Percentiles rank a stretch among this genome's conserved stretches.
These are phyloP conservation scores for Tilletiopsis washingtonensis DNA, from an alignment of 1,284 basidiomycete species.

Conservation along the genomic window DNA sequence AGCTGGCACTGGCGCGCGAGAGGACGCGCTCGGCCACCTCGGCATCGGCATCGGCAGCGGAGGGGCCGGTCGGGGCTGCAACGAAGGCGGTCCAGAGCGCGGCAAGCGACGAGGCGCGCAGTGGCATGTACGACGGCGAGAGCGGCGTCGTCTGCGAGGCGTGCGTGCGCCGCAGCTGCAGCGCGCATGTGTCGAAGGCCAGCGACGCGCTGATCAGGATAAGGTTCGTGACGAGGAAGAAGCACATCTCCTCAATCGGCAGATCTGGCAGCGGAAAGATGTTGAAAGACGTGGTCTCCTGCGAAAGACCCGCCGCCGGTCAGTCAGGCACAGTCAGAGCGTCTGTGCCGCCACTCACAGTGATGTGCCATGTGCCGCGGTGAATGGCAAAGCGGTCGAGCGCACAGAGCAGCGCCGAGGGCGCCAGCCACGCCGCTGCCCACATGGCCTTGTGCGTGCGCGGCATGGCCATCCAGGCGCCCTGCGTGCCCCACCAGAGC, in stretches of 20 bases:
- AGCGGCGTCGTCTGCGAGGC: conserved; percentile 6
- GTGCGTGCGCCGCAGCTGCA: neutral
- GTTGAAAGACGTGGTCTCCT: conserved; percentile 27
- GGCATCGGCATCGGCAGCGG: neutral
- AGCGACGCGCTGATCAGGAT: conserved; percentile 38
- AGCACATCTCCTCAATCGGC: conserved; percentile 40
- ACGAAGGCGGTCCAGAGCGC: conserved; percentile 29
- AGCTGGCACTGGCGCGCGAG: conserved; percentile 26
- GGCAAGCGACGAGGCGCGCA: conserved; percentile 12
- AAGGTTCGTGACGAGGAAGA: conserved; percentile 42
- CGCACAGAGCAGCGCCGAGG: conserved; percentile 27
- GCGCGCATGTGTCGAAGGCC: conserved; percentile 27
- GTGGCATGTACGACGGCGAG: conserved; percentile 27
- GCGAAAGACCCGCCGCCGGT: neutral
- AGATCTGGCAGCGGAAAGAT: conserved; percentile 36
- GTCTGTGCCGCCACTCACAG: conserved; percentile 5
- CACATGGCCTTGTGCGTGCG: conserved; percentile 4
- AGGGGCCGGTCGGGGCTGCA: neutral
- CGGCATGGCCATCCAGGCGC: conserved; percentile 19
- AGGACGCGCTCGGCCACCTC: conserved; percentile 5
- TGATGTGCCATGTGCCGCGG: conserved; percentile 40
- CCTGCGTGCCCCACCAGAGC: conserved; percentile 25
- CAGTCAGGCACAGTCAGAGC: neutral
- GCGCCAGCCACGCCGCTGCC: conserved; percentile 12
- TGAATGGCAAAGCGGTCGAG: conserved; percentile 34